phyloP scores from a whole-genome alignment of 495 filamentous ascomycete genomes.

The Tuber brumale region DNA sequence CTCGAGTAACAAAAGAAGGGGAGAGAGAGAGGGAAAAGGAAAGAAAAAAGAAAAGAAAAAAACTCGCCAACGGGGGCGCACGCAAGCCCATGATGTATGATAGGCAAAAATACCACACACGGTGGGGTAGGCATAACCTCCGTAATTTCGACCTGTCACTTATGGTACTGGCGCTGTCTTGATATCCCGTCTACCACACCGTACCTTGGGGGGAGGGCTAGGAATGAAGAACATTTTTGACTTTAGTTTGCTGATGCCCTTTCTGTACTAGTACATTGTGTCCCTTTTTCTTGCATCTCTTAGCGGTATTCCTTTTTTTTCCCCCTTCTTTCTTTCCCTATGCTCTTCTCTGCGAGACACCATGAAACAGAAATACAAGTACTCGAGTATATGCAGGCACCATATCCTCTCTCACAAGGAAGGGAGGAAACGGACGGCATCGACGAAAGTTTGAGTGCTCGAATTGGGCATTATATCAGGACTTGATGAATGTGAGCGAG shows the following conservation, averaged over 20 bases:
- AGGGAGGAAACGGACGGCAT: not conserved
- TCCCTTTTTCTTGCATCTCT: not conserved
- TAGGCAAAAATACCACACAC: not conserved
- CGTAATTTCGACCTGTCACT: not conserved
- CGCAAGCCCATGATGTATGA: not conserved
- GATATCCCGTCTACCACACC: not conserved
- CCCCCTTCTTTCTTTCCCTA: not conserved
- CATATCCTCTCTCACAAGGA: not conserved
- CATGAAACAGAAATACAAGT: not conserved
- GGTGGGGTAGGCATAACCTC: not conserved
- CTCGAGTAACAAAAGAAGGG: not conserved
- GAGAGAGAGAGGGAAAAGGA: not conserved
- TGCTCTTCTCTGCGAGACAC: not conserved
- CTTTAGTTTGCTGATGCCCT: not conserved
- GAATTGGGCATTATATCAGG: not conserved
- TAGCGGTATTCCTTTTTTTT: not conserved
- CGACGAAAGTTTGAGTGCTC: not conserved
- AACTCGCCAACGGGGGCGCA: not conserved
- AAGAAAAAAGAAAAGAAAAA: not conserved
- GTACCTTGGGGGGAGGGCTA: not conserved
- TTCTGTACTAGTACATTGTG: not conserved
- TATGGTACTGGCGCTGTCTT: not conserved
- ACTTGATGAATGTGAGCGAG: not conserved
- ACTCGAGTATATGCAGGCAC: not conserved
- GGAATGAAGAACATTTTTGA: not conserved